These are phyloP conservation scores for Dictyostelium capitatum DNA, from an alignment of 78 protist genomes.

Conservation along the genomic window DNA sequence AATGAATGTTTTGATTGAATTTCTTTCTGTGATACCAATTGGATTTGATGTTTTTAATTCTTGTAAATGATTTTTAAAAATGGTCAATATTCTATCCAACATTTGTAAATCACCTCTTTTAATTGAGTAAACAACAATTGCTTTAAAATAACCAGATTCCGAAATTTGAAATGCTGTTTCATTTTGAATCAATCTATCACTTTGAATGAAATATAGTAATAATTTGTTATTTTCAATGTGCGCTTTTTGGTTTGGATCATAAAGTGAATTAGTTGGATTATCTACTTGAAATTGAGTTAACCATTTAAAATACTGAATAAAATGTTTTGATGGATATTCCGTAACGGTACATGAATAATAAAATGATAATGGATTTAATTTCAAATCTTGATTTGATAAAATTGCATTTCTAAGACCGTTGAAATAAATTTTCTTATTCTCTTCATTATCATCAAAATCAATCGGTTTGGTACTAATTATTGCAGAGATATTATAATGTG, in stretches of 20 bases:
- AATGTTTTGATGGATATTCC: neutral
- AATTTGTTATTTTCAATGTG: too few relatives aligned
- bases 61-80: neutral
- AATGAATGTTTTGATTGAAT: neutral
- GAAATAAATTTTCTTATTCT: neutral
- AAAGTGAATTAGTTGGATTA: neutral
- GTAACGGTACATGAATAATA: neutral
- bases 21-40: neutral
- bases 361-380: too few relatives aligned
- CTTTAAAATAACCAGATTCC: too few relatives aligned
- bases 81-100: neutral
- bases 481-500: neutral
- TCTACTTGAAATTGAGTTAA: neutral
- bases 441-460: neutral
- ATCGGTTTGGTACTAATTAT: neutral
- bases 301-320: neutral
- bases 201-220: too few relatives aligned
- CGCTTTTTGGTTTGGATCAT: too few relatives aligned
- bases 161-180: too few relatives aligned
- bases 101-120: neutral
- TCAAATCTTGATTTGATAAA: too few relatives aligned
- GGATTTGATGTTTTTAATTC: neutral
- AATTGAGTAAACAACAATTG: neutral
- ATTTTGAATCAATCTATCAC: too few relatives aligned
- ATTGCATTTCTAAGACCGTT: neutral